Evolutionary conservation across 306 rosid genomes (phyloP).

Genomic region (Lupinus albus): DNA sequence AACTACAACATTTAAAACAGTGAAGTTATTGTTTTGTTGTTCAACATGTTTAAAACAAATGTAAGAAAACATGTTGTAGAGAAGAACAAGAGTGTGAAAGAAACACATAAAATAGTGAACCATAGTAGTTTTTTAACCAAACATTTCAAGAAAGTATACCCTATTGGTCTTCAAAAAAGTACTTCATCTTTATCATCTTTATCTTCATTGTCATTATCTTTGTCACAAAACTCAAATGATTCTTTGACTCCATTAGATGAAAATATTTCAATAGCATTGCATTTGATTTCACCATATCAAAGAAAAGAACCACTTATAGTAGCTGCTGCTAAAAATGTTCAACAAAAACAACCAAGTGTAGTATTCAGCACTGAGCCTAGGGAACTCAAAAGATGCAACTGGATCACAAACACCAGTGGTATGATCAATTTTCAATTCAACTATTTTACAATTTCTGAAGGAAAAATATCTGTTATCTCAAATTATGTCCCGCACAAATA

Average conservation of each 20-base stretch:
- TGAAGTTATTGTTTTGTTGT: background rate
- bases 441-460: background rate
- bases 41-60: constrained; percentile 65
- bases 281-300: constrained; percentile 59
- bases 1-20: constrained; percentile 6
- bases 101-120: constrained; percentile 55
- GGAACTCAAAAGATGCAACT: constrained; percentile 79
- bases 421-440: constrained; percentile 30
- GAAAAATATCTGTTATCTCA: no score
- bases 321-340: constrained; percentile 41
- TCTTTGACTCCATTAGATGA: constrained; percentile 68
- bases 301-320: constrained; percentile 54
- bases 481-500: no score
- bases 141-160: constrained; percentile 83
- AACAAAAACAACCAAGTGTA: constrained; percentile 32
- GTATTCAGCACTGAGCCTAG: constrained; percentile 39
- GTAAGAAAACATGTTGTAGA: constrained; percentile 62
- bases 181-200: constrained; percentile 73
- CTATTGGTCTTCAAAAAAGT: constrained; percentile 88
- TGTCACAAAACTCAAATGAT: constrained; percentile 89
- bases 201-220: constrained; percentile 73
- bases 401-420: constrained; percentile 89
- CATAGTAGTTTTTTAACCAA: constrained; percentile 53
- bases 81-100: constrained; percentile 55
- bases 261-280: constrained; percentile 72